Base-by-base conservation (phyloP, 129 eudicot species). In the Smallanthus sonchifolius region DNA sequence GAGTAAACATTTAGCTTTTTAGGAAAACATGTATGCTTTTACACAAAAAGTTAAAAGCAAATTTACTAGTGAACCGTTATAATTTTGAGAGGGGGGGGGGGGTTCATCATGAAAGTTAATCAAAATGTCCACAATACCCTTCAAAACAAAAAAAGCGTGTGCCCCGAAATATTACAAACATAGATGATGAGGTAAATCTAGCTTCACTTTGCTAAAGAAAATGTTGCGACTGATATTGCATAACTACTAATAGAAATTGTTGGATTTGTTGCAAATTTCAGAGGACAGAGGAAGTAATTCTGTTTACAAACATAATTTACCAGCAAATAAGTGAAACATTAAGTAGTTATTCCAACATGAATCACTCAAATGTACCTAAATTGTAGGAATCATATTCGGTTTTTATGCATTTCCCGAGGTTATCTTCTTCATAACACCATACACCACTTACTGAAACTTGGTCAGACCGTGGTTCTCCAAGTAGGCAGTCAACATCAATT, bases 391-490 rank as follows among this genome's bases (percentile, higher is more conserved):
- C 40, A 54, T 80, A 83, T 44, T 81, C 83, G 42, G 75, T 76
- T 70, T 67, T 57, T 76, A 80, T 42, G 82, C 85, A 73, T 48
- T 75, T 84, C 66, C 78, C 75, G 10, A 75, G 52, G 74, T 60
- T 83, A 76, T 83, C 86, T 65, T 83, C 77, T 75, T 77, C 83
- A 75, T 73, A 86, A 79, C 86, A 79, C 72, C 87, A 79, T 69
- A 88, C 85, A 54, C 84, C 82, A 83, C 82, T 85, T 77, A 83
- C 84, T 59, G 88, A 83, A 47, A 77, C 81, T 77, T 86, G 84
- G 56, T 73, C 87, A 71, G 83, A 84, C 56, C 81, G 85, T 69
- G 91, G 88, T 80, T 88, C 95, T 76, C 81, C 88, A 74, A 86
- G 91, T 52, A 88, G 78, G 82, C 82, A 81, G 17, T 79, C 88